Evolutionary conservation across 2,329 filamentous ascomycete genomes (phyloP), one percentile per base, ranked within the genome.

Genomic region (Trichoderma endophyticum): DNA sequence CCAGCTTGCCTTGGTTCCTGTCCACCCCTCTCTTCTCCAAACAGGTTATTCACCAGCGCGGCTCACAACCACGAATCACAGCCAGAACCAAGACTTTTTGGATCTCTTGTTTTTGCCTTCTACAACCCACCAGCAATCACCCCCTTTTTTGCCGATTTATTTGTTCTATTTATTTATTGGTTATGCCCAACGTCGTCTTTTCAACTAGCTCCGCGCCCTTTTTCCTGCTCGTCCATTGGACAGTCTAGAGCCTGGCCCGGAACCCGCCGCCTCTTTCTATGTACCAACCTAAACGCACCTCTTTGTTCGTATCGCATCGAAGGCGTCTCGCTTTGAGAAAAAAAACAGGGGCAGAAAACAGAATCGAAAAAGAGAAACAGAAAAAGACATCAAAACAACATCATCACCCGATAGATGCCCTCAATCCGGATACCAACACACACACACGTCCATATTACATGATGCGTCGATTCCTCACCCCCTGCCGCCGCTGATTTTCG

Each of bases 231-330:
- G 8, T 11, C 66, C 28, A 69, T 61, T 69, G 66, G 66, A 32
- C 54, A 24, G 65, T 56, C 56, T n/a, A 30, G 54, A 48, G 43
- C 43, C n/a, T 9, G 43, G 43, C 43, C 36, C 36, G 43, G 43
- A 21, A 48, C 28, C 48, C 67, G 34, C 28, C 21, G 57, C 15
- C 59, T 51, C 43, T 48, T 14, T 14, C 34, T 18, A 39, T 7
- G 36, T 39, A 39, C 36, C 36, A 48, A 48, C 43, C 43, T 48
- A 54, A 30, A 60, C n/a, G 56, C 65, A 15, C 30, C 61, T 39
- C 62, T 54, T 21, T 32, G 28, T 57, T 67, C 64, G 64, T 67
- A 67, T 67, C 64, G 63, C 63, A 54, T 66, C 63, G 63, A 51
- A 54, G 32, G 18, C 32, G 51, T 51, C 43, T 51, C n/a, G 34